Evolutionary conservation across 805 yeast genomes (phyloP), one percentile per base, ranked within the genome.

Genomic region (Candida arabinofermentans): DNA sequence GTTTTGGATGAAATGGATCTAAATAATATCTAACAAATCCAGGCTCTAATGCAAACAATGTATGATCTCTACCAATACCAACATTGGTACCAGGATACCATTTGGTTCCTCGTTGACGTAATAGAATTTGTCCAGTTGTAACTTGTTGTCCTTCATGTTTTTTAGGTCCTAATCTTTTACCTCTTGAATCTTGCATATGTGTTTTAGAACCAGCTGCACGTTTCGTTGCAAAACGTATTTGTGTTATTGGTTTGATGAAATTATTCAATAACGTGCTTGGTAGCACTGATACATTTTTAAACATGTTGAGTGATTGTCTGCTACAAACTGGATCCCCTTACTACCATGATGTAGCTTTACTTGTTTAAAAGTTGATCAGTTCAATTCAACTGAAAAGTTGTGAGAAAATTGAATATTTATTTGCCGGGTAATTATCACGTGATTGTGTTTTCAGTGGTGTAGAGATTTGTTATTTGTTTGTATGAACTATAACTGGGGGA

Each of bases 151-250:
- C 89, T 57, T 91, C 96, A 47, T 83, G 77, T 37, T 75, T 85
- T 67, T 93, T 93, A 27, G 95, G 85, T 21, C 99, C 99, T 39
- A 93, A 69, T 59, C 98, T 74, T 64, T 95, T 81, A 71, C 99
- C 99, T 3, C 88, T 88, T 13, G 99, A 90, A 63, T 90, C 96
- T 61, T 84, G 83, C 79, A 85, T 90, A 51, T 85, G 86, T 14
- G 96, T 86, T 66, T 81, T 86, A n/a, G 97, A 88, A 54, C 97
- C 96, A 17, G 95, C 88, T 7, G 93, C 96, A 61, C 81, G 84
- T 66, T 93, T 93, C 13, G 96, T 88, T 22, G 99, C 96, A 17
- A 80, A 80, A 74, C 99, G 88, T 12, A 88, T 77, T 45, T 73
- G 41, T 8, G 37, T 39, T 27, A 39, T 27, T n/a, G 36, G 37